Evolutionary conservation across 805 yeast species (phyloP).

Genomic region (Schwanniomyces yamadae): DNA sequence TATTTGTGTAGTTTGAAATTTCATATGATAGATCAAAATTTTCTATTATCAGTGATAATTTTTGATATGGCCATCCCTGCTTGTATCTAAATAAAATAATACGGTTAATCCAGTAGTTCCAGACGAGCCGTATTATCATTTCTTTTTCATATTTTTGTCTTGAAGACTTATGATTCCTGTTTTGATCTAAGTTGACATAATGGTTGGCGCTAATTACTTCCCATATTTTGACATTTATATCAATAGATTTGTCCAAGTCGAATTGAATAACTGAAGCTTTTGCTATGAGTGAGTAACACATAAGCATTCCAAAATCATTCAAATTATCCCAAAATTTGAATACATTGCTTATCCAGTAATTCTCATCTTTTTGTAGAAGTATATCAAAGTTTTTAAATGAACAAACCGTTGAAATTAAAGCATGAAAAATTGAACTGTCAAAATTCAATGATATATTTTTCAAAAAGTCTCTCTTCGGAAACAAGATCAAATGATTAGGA

Average conservation of each 20-base stretch:
- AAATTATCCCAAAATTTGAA: constrained; percentile 24
- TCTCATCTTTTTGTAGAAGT: constrained; percentile 11
- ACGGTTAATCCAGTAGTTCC: constrained; percentile 21
- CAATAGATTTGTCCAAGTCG: constrained; percentile 11
- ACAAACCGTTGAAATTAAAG: constrained; percentile 23
- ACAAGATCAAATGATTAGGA: constrained; percentile 20
- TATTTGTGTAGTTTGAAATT: constrained; percentile 9
- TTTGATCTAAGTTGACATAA: constrained; percentile 14
- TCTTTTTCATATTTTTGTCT: constrained; percentile 25
- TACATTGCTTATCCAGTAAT: constrained; percentile 20
- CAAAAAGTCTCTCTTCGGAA: constrained; percentile 18
- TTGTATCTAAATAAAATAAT: constrained; percentile 14
- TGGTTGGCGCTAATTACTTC: constrained; percentile 17
- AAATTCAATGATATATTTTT: constrained; percentile 17
- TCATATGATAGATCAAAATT: constrained; percentile 13
- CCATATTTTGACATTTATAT: constrained; percentile 17
- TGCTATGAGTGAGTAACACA: constrained; percentile 18
- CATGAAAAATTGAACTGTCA: constrained; percentile 25
- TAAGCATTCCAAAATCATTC: constrained; percentile 25
- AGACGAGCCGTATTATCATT: constrained; percentile 19
- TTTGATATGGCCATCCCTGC: constrained; percentile 20
- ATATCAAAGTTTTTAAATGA: constrained; percentile 9
- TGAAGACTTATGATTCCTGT: constrained; percentile 3
- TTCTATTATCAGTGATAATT: constrained; percentile 8
- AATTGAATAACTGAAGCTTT: constrained; percentile 12